Conservation (phyloP, 768 basidiomycete genomes). For the Floccularia luteovirens region DNA sequence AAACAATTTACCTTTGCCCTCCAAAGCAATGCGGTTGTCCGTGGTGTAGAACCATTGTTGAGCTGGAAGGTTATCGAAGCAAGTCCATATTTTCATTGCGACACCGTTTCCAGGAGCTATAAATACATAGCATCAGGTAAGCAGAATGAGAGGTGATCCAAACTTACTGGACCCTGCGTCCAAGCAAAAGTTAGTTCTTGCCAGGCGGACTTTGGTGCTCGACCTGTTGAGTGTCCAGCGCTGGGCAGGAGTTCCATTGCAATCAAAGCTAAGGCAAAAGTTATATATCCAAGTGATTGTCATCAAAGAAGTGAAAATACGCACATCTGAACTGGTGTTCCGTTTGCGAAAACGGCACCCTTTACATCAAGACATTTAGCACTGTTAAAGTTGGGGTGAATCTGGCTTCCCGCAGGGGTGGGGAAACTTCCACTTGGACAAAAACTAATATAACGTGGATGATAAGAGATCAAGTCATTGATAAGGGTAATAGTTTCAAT, state of each 20-base stretch:
- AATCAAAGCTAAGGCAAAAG: conserved; percentile 15
- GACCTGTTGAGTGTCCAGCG: conserved; percentile 16
- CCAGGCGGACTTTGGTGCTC: conserved; percentile 15
- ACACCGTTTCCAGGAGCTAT: conserved; percentile 15
- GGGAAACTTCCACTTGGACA: not conserved
- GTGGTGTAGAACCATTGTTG: conserved; percentile 19
- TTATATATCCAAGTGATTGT: not conserved
- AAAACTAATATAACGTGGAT: not conserved
- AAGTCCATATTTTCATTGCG: conserved; percentile 16
- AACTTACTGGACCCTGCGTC: conserved; percentile 18
- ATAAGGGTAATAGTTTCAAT: not conserved
- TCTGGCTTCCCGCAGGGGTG: conserved; percentile 2
- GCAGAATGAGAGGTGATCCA: not conserved
- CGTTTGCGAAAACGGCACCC: conserved; percentile 15
- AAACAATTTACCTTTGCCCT: conserved; percentile 14
- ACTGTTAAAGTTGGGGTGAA: conserved; percentile 18
- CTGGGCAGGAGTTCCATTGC: conserved; percentile 18
- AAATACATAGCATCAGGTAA: not conserved
- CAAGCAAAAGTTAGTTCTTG: conserved; percentile 16
- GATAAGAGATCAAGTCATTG: not conserved
- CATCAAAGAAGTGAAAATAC: conserved; percentile 2
- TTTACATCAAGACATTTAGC: conserved; percentile 22
- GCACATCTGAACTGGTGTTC: conserved; percentile 22
- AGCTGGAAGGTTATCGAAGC: conserved; percentile 11
- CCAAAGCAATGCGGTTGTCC: conserved; percentile 14